phyloP scores from a whole-genome alignment of 495 filamentous ascomycete genomes.

The Collariella sp. region DNA sequence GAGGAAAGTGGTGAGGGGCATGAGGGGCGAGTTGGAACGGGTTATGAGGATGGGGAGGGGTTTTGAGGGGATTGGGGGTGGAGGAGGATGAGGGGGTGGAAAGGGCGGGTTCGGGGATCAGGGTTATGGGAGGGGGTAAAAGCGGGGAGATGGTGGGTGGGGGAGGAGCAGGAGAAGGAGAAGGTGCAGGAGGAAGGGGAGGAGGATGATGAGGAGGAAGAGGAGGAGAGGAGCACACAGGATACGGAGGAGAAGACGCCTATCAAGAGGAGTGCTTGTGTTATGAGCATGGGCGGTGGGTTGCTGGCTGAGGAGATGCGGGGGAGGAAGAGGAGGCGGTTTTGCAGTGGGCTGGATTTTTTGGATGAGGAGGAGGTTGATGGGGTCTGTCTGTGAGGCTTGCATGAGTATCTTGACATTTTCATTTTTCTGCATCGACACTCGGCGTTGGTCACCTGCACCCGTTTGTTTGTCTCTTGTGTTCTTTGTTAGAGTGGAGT shows the following conservation, averaged over 20 bases:
- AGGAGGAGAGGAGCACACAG: neutral
- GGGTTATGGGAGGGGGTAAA: conserved; percentile 12
- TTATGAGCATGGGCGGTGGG: neutral
- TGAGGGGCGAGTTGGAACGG: conserved; percentile 37
- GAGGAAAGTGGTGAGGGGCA: conserved; percentile 45
- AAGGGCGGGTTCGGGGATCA: neutral
- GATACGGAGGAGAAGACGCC: neutral
- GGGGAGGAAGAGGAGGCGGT: conserved; percentile 38
- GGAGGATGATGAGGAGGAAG: neutral
- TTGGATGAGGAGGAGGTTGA: conserved; percentile 50
- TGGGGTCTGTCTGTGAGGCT: too few relatives aligned
- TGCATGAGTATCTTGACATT: too few relatives aligned
- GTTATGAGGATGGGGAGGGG: conserved; percentile 31
- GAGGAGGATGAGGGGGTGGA: neutral
- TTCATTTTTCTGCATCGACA: neutral
- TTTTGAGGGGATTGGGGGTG: conserved; percentile 12
- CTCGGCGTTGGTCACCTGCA: neutral
- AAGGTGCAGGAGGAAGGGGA: neutral
- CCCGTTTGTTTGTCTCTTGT: neutral
- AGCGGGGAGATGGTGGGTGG: neutral
- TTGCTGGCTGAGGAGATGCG: conserved; percentile 26
- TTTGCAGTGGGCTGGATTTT: conserved; percentile 57
- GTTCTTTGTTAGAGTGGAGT: neutral
- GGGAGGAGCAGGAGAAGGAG: neutral
- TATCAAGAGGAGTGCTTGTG: neutral